phyloP scores from a whole-genome alignment of 1,284 basidiomycete species.

The Microbotryum silenes-acaulis region DNA sequence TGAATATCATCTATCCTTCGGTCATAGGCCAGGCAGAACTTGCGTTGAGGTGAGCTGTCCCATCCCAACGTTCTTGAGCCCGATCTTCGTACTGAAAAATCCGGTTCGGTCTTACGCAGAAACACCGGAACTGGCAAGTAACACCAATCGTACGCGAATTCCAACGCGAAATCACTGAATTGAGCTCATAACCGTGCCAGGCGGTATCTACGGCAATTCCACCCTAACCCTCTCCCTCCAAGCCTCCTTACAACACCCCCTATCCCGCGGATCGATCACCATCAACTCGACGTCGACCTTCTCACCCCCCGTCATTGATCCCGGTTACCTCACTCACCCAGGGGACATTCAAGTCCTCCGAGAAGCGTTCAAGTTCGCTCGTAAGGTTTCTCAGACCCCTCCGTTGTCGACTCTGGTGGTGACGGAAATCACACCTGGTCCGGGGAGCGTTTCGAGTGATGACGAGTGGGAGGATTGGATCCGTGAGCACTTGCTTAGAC shows the following conservation, averaged over 20 bases:
- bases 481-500: not conserved
- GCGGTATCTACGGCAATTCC: slow-evolving; percentile 33
- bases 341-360: slow-evolving; percentile 52
- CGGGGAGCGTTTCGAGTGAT: not conserved
- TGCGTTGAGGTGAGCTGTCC: slow-evolving; percentile 44
- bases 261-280: slow-evolving; percentile 46
- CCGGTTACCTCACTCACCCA: slow-evolving; percentile 49
- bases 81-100: not conserved
- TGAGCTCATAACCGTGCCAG: slow-evolving; percentile 15
- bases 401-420: slow-evolving; percentile 29
- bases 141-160: too few species aligned
- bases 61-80: not conserved
- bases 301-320: slow-evolving; percentile 54
- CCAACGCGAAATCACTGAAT: too few species aligned
- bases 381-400: slow-evolving; percentile 26
- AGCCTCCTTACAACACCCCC: slow-evolving; percentile 59
- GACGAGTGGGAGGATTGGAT: slow-evolving; percentile 33
- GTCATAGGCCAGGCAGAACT: slow-evolving; percentile 56
- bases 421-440: slow-evolving; percentile 31
- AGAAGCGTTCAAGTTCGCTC: slow-evolving; percentile 51
- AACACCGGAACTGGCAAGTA: slow-evolving; percentile 45
- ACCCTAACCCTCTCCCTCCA: slow-evolving; percentile 49
- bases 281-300: slow-evolving; percentile 53
- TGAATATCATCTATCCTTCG: slow-evolving; percentile 30
- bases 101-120: not conserved